Evolutionary conservation across 495 filamentous ascomycete genomes (phyloP).

Genomic region (Darksidea phi): DNA sequence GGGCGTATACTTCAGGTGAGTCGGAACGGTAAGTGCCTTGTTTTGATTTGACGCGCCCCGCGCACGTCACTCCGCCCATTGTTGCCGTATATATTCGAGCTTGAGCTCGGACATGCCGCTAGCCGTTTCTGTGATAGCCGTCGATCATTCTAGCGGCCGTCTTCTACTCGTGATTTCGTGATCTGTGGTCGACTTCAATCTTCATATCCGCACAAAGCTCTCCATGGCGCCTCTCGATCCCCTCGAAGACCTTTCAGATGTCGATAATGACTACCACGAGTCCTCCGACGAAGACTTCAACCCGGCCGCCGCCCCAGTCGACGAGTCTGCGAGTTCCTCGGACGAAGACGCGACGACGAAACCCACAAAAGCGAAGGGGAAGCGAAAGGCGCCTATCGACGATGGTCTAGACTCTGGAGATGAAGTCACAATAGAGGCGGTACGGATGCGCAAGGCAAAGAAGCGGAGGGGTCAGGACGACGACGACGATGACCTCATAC

Average conservation of each 20-base stretch:
- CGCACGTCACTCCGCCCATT: slow-evolving; percentile 10
- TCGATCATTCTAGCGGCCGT: neutral
- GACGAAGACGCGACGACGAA: slow-evolving; percentile 42
- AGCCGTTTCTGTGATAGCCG: neutral
- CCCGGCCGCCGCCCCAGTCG: slow-evolving; percentile 36
- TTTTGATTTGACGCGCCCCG: slow-evolving; percentile 18
- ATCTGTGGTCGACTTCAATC: neutral
- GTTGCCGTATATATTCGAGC: too few species aligned
- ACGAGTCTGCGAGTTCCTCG: slow-evolving; percentile 31
- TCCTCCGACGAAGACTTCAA: slow-evolving; percentile 40
- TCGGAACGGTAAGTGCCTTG: neutral
- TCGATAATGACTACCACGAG: slow-evolving; percentile 29
- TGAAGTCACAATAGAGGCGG: slow-evolving; percentile 67
- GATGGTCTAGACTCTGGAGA: slow-evolving; percentile 64
- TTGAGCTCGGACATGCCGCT: neutral
- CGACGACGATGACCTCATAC: slow-evolving; percentile 43
- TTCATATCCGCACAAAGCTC: neutral
- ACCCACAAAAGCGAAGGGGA: slow-evolving; percentile 35
- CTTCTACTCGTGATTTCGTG: neutral
- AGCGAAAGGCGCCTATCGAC: slow-evolving; percentile 15
- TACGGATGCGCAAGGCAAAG: slow-evolving; percentile 47
- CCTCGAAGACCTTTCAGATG: slow-evolving; percentile 19
- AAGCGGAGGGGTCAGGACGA: slow-evolving; percentile 46
- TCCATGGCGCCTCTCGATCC: slow-evolving; percentile 14
- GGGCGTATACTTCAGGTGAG: neutral